These are phyloP conservation scores for Melampsora abietis-canadensis DNA, from an alignment of 1,284 basidiomycete genomes.

Conservation along the genomic window DNA sequence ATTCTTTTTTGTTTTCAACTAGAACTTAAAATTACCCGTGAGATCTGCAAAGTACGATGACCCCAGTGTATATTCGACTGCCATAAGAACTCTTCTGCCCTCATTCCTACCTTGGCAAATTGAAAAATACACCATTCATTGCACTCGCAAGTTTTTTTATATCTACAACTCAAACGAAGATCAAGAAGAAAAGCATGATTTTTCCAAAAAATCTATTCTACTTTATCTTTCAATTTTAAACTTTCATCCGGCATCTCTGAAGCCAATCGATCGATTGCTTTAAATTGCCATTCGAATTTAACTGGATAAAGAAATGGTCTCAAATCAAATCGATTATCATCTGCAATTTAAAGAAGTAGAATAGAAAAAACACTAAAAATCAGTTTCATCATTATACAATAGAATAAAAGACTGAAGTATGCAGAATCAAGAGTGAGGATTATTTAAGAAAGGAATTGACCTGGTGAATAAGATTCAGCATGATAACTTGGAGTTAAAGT, in stretches of 20 bases:
- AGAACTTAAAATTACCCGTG: too few species aligned
- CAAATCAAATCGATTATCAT: constrained; percentile 43
- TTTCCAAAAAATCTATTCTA: constrained; percentile 13
- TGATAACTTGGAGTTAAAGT: constrained; percentile 43
- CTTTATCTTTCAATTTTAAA: constrained; percentile 38
- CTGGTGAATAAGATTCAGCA: constrained; percentile 39
- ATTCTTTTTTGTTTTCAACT: too few species aligned
- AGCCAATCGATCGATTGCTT: constrained; percentile 33
- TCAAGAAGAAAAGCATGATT: background rate
- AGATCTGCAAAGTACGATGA: too few species aligned
- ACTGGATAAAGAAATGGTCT: constrained; percentile 41
- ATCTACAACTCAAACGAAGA: background rate
- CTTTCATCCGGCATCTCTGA: constrained; percentile 36
- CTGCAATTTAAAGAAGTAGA: constrained; percentile 3
- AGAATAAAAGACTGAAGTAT: too few species aligned
- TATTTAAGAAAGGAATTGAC: constrained; percentile 10
- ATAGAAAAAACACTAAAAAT: background rate
- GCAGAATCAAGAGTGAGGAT: too few species aligned
- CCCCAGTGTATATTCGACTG: too few species aligned
- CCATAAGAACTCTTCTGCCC: too few species aligned
- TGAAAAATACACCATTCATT: too few species aligned
- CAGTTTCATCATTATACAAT: too few species aligned
- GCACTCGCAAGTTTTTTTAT: too few species aligned
- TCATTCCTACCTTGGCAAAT: too few species aligned
- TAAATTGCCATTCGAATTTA: constrained; percentile 40